These are phyloP conservation scores for Pythium scleroteichum DNA, from an alignment of 352 stramenopile genomes.

Conservation along the genomic window DNA sequence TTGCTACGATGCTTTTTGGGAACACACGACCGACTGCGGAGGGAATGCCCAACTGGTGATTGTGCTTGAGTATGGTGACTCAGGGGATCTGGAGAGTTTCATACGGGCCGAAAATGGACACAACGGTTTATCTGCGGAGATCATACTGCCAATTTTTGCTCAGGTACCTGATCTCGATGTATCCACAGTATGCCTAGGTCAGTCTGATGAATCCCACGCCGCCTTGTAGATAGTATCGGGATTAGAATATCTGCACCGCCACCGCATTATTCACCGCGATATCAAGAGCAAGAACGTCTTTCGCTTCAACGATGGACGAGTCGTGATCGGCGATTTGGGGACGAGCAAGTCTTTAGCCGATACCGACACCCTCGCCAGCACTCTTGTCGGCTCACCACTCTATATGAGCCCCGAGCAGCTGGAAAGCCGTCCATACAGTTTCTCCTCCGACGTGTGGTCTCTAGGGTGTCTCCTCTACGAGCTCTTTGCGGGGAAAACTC, in stretches of 20 bases:
- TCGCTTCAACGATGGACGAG: constrained; percentile 79
- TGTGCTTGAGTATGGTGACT: constrained; percentile 70
- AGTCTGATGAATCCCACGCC: neutral
- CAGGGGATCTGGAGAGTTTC: constrained; percentile 54
- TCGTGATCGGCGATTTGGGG: constrained; percentile 79
- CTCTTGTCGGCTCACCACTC: constrained; percentile 62
- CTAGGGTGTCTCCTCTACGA: constrained; percentile 85
- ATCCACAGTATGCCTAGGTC: too few relatives aligned
- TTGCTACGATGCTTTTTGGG: constrained; percentile 61
- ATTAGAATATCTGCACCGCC: constrained; percentile 70
- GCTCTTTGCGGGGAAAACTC: constrained; percentile 40
- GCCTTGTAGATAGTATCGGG: constrained; percentile 73
- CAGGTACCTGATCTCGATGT: constrained; percentile 33
- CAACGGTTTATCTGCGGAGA: constrained; percentile 12
- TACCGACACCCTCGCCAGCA: constrained; percentile 33
- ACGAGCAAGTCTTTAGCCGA: constrained; percentile 47
- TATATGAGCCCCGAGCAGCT: constrained; percentile 83
- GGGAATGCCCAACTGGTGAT: constrained; percentile 40
- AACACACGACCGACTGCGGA: constrained; percentile 13
- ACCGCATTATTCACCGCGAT: constrained; percentile 77
- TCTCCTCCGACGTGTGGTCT: constrained; percentile 73
- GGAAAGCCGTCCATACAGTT: constrained; percentile 53
- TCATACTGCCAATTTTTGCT: constrained; percentile 34
- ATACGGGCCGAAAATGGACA: constrained; percentile 22
- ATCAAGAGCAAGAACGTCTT: constrained; percentile 89